These are phyloP conservation scores for Skeletonema potamos DNA, from an alignment of 108 stramenopile genomes.

Conservation along the genomic window DNA sequence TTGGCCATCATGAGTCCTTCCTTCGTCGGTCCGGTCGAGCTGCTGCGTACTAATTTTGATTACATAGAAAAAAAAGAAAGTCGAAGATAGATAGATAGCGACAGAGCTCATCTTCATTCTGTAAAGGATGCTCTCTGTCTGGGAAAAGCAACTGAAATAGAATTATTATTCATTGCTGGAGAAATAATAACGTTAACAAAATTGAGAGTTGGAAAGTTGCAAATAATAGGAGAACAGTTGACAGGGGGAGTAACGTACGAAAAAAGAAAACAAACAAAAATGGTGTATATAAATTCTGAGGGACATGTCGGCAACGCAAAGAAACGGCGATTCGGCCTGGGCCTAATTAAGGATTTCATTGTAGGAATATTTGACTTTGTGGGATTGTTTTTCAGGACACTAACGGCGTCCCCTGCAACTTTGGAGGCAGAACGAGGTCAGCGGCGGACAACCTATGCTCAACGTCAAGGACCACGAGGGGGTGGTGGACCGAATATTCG, in stretches of 20 bases:
- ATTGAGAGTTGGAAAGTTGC: too few relatives aligned
- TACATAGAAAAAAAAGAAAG: too few relatives aligned
- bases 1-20: too few relatives aligned
- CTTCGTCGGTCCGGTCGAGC: too few relatives aligned
- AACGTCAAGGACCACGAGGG: constrained; percentile 35
- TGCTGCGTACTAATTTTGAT: too few relatives aligned
- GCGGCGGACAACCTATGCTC: constrained; percentile 35
- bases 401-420: constrained; percentile 32
- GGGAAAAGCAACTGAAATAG: too few relatives aligned
- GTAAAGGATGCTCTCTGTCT: too few relatives aligned
- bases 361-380: constrained; percentile 41
- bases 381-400: constrained; percentile 41
- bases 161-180: too few relatives aligned
- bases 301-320: constrained; percentile 23
- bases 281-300: constrained; percentile 46
- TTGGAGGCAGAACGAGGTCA: constrained; percentile 35
- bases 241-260: not conserved
- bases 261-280: not conserved
- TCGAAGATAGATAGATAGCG: too few relatives aligned
- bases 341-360: constrained; percentile 28
- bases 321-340: constrained; percentile 20
- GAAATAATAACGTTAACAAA: too few relatives aligned
- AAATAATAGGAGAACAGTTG: too few relatives aligned
- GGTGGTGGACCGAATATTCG: constrained; percentile 37
- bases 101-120: too few relatives aligned